phyloP scores from a whole-genome alignment of 2,329 filamentous ascomycete genomes.

The Paecilomyces formosus region DNA sequence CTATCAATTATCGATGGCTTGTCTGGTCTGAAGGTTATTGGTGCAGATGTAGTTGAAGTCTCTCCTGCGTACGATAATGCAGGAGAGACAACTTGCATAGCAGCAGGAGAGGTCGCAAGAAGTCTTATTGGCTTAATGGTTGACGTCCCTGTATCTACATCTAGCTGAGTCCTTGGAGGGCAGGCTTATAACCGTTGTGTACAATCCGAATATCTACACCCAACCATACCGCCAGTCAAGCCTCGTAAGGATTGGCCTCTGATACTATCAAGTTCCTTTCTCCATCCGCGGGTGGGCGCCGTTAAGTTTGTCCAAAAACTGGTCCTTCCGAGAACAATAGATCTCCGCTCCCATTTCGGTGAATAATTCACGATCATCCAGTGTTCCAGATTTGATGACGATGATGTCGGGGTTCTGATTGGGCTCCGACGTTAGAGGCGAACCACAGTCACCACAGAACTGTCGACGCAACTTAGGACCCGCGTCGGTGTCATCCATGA shows the following conservation, averaged over 20 bases:
- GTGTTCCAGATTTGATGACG: conserved; percentile 14
- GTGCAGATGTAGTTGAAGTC: conserved; percentile 23
- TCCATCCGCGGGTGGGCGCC: neutral
- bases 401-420: conserved; percentile 2
- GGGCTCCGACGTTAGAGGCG: conserved; percentile 12
- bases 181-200: too few relatives aligned
- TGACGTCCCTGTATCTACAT: neutral
- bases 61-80: conserved; percentile 22
- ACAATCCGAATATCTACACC: too few relatives aligned
- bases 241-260: too few relatives aligned
- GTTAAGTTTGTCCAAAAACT: conserved; percentile 9
- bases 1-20: conserved; percentile 19
- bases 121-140: neutral
- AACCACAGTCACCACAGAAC: conserved; percentile 17
- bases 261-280: neutral
- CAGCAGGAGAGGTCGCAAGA: conserved; percentile 9
- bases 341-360: conserved; percentile 12
- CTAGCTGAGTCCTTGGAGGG: neutral
- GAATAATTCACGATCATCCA: conserved; percentile 11
- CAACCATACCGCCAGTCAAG: too few relatives aligned
- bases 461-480: conserved; percentile 8
- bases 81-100: conserved; percentile 21
- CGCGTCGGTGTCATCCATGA: conserved; percentile 7
- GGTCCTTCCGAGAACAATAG: conserved; percentile 13
- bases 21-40: conserved; percentile 20